These are phyloP conservation scores for Colletotrichum nymphaeae DNA, from an alignment of 2,329 filamentous ascomycete genomes.

Conservation along the genomic window DNA sequence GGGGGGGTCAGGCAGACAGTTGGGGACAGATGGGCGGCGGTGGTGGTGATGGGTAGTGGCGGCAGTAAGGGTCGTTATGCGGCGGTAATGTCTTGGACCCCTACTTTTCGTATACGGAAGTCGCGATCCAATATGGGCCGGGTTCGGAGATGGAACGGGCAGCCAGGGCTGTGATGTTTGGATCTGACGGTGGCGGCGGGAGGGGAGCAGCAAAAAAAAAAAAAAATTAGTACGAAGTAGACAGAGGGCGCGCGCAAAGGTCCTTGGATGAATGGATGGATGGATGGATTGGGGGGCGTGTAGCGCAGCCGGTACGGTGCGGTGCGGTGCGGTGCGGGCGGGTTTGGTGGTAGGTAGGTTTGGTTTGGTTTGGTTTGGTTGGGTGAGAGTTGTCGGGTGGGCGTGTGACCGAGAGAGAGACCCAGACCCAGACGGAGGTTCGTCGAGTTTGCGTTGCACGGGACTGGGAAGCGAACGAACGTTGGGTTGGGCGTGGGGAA, in stretches of 20 bases:
- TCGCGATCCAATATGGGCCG: slow-evolving; percentile 18
- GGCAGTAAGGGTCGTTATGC: background rate
- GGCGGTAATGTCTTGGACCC: slow-evolving; percentile 25
- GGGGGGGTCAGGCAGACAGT: background rate
- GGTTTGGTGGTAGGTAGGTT: background rate
- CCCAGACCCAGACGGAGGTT: slow-evolving; percentile 6
- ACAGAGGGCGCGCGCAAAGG: background rate
- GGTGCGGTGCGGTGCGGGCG: background rate
- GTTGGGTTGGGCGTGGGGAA: slow-evolving; percentile 25
- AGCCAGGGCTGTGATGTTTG: slow-evolving; percentile 12
- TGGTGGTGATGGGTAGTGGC: background rate
- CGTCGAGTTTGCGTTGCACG: slow-evolving; percentile 29
- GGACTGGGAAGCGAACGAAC: slow-evolving; percentile 18
- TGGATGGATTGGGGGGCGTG: slow-evolving; percentile 13
- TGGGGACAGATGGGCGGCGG: background rate
- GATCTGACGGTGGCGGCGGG: background rate
- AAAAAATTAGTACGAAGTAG: background rate
- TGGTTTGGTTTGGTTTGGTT: background rate
- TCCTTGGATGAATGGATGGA: slow-evolving; percentile 14
- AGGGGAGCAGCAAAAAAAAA: background rate
- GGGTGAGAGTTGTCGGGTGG: background rate
- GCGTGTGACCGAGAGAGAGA: background rate
- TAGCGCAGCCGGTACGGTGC: background rate
- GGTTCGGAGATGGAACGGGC: slow-evolving; percentile 21
- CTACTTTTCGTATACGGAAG: slow-evolving; percentile 3